Conservation (phyloP, 768 basidiomycete species). For the Podaxis sp. region DNA sequence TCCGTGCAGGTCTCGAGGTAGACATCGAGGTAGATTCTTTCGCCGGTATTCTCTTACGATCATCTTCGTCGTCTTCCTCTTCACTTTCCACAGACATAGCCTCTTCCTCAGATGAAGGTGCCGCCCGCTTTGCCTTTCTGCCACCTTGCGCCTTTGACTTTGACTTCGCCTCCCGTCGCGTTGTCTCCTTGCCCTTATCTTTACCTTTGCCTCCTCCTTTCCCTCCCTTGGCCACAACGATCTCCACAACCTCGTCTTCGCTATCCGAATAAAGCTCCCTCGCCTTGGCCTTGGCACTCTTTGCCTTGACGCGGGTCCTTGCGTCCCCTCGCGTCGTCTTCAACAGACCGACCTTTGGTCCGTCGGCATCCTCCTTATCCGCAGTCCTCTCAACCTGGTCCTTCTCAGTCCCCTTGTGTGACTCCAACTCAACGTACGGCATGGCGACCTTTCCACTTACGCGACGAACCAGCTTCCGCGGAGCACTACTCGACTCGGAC, state of each 20-base stretch:
- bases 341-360: conserved; percentile 13
- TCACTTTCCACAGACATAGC: neutral
- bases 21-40: neutral
- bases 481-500: neutral
- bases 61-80: neutral
- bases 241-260: conserved; percentile 15
- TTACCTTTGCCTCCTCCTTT: conserved; percentile 5
- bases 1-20: neutral
- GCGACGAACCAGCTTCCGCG: neutral
- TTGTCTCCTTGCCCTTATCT: conserved; percentile 6
- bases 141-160: conserved; percentile 11
- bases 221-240: neutral
- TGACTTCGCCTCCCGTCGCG: neutral
- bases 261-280: conserved; percentile 14
- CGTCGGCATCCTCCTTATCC: neutral
- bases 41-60: neutral
- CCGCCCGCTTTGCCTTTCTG: conserved; percentile 1
- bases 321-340: conserved; percentile 20
- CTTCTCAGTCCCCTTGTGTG: conserved; percentile 2
- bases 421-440: conserved; percentile 7
- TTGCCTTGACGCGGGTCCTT: conserved; percentile 22
- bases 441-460: neutral
- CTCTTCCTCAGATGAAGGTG: conserved; percentile 1
- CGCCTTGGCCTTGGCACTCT: conserved; percentile 11
- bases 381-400: conserved; percentile 5